A percentile compares a stretch with the other conserved stretches of the same genome.
Conservation (phyloP, 345 rosid species). For the Pistacia vera region DNA sequence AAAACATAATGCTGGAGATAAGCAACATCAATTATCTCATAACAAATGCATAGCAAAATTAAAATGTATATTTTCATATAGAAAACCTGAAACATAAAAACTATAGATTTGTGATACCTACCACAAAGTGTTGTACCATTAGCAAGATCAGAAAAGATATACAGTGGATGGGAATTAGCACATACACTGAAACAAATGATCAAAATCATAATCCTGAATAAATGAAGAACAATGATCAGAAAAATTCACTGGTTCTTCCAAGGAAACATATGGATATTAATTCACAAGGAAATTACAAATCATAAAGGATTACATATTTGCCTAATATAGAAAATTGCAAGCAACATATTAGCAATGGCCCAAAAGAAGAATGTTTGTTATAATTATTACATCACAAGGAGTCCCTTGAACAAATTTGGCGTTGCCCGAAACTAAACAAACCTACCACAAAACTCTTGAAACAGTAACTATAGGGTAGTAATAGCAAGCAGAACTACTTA, state of each 20-base stretch:
- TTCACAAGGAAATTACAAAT: neutral
- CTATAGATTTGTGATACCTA: neutral
- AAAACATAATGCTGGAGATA: neutral
- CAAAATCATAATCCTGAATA: neutral
- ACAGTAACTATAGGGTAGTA: neutral
- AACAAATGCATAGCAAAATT: neutral
- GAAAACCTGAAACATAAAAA: too few species aligned
- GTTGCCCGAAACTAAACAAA: too few species aligned
- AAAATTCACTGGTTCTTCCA: neutral
- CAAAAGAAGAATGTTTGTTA: neutral
- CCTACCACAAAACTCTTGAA: neutral
- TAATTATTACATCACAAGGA: neutral
- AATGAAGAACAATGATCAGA: too few species aligned
- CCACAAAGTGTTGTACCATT: too few species aligned
- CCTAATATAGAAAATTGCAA: neutral
- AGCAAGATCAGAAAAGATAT: neutral
- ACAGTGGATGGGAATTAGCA: neutral
- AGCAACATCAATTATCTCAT: neutral
- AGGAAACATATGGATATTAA: neutral
- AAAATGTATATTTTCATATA: too few species aligned
- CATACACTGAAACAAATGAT: neutral
- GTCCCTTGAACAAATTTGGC: too few species aligned
- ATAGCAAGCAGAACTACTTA: neutral
- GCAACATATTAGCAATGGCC: neutral
- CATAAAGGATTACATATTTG: neutral